Conservation (phyloP, 2,329 filamentous ascomycete genomes). For the Phialophora macrospora region DNA sequence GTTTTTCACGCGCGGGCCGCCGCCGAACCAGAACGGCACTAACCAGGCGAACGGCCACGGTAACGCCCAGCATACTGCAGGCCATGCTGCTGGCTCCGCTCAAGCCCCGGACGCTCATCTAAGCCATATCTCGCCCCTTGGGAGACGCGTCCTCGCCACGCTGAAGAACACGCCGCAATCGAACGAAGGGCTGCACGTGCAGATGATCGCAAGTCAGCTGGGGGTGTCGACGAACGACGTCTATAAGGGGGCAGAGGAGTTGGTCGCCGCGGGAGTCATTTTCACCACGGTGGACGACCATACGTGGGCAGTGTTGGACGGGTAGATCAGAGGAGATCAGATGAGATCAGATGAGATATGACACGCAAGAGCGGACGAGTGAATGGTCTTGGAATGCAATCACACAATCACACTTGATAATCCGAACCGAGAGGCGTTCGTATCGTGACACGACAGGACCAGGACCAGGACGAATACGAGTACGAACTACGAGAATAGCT, state of each 20-base stretch:
- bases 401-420: too few species aligned
- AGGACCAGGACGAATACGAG: too few species aligned
- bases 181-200: constrained; percentile 82
- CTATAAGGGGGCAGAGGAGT: constrained; percentile 77
- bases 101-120: constrained; percentile 45
- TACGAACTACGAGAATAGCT: too few species aligned
- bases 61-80: constrained; percentile 38
- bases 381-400: too few species aligned
- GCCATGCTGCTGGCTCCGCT: constrained; percentile 18
- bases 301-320: constrained; percentile 84
- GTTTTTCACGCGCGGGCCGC: constrained; percentile 74
- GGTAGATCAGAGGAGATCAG: neutral
- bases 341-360: neutral
- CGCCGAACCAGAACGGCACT: constrained; percentile 41
- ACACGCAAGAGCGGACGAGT: neutral
- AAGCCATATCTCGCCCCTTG: constrained; percentile 59
- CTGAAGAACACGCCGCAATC: constrained; percentile 70
- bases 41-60: constrained; percentile 45
- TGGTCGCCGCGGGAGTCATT: constrained; percentile 73
- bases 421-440: too few species aligned
- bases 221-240: constrained; percentile 73
- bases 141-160: constrained; percentile 72
- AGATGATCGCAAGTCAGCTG: constrained; percentile 71
- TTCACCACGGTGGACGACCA: constrained; percentile 92
- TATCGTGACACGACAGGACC: too few species aligned